Evolutionary conservation across 1,139 yeast genomes (phyloP).

Genomic region (Saccharomyces hybrid): DNA sequence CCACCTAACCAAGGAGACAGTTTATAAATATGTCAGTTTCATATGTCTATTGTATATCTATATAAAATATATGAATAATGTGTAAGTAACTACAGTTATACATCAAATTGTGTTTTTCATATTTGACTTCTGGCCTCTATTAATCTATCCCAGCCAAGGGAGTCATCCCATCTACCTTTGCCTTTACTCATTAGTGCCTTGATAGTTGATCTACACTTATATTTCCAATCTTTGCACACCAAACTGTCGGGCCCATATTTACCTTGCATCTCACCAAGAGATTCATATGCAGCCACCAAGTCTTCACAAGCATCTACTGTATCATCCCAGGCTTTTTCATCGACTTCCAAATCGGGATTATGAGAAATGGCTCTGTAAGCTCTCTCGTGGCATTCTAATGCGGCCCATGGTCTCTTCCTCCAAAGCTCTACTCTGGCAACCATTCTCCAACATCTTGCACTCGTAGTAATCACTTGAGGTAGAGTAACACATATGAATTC

Average conservation of each 20-base stretch:
- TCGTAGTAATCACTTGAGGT: conserved; percentile 62
- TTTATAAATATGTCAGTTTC: neutral
- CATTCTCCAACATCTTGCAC: conserved; percentile 73
- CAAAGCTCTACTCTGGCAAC: conserved; percentile 81
- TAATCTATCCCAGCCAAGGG: conserved; percentile 67
- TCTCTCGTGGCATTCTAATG: conserved; percentile 78
- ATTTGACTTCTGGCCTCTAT: conserved; percentile 41
- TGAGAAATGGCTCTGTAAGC: conserved; percentile 70
- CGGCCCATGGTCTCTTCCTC: conserved; percentile 82
- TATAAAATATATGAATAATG: neutral
- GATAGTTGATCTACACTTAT: conserved; percentile 65
- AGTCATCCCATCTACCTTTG: conserved; percentile 68
- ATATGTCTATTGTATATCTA: neutral
- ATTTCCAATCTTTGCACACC: conserved; percentile 89
- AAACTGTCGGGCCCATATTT: conserved; percentile 74
- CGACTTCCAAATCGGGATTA: conserved; percentile 54
- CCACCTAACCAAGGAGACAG: neutral
- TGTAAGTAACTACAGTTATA: neutral
- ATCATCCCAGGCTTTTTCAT: conserved; percentile 62
- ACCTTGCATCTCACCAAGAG: conserved; percentile 80
- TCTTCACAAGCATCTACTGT: conserved; percentile 78
- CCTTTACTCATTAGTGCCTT: conserved; percentile 77
- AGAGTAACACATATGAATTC: conserved; percentile 60
- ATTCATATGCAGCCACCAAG: conserved; percentile 78
- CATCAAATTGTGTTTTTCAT: conserved; percentile 4